Base-by-base conservation (phyloP, 768 basidiomycete genomes). In the Mycena rosella region DNA sequence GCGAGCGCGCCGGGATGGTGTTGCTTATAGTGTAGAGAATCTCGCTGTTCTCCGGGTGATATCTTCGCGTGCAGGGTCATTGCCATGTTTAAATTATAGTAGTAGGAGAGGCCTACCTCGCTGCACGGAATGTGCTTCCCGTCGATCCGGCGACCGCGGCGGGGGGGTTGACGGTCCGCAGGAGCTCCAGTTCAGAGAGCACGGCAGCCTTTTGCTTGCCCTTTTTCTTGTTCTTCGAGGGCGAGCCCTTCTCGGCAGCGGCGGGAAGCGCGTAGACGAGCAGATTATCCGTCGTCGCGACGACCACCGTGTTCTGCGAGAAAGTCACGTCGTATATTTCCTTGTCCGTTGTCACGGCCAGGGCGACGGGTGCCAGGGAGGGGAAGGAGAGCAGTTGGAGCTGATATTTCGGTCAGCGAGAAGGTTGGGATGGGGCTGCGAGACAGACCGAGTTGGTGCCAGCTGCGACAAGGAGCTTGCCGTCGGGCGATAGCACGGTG, bases 281-380 rank as follows among this genome's bases (percentile, higher is more conserved):
- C 26, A 95, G 82, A 67, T 86, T 88, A 26, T 82, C 81, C 1
- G 88, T 93, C 0, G 91, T 91, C 3, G 87, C 87, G 24, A 94
- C 75, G 47, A 93, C 83, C 26, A 94, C 94, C 24, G 84, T 87
- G 14, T 85, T 84, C 6, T 83, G 79, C 29, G 91, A 91, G 82
- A 98, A 93, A 9, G 94, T 86, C 20, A 88, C 89, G 73, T 97
- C 96, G 65, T 95, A 97, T 49, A 99, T 89, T 77, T 98, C 96
- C 51, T 90, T 91, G 15, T 87, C 87, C 18, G 88, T 82, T 48
- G 89, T 81, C 47, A 94, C 81, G 5, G 88, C 75, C 24, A 77
- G 76, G 18, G 82, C 85, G 26, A 81, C 79, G 13, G 85, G 87
- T 34, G 75, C 73, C 30, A 95, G 81, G 14, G 86, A 82, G 2